These are phyloP conservation scores for Exophiala mesophila DNA, from an alignment of 2,329 filamentous ascomycete species.

Conservation along the genomic window DNA sequence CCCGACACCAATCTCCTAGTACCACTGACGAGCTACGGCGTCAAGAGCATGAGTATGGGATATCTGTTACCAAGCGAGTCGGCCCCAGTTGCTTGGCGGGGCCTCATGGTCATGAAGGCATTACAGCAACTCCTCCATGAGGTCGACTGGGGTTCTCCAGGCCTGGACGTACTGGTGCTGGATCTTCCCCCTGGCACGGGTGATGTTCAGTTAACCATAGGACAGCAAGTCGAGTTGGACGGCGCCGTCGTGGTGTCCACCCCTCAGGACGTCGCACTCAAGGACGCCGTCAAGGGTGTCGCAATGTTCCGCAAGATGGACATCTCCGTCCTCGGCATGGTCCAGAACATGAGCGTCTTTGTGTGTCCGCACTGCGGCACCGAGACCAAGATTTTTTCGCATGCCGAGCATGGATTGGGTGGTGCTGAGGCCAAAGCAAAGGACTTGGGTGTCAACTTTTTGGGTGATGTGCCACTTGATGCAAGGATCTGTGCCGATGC, in stretches of 20 bases:
- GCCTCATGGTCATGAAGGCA: constrained; percentile 96
- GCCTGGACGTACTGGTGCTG: constrained; percentile 77
- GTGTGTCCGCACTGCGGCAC: constrained; percentile 71
- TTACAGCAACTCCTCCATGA: constrained; percentile 92
- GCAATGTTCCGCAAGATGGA: constrained; percentile 87
- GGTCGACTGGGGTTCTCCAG: constrained; percentile 70
- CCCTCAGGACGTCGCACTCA: constrained; percentile 85
- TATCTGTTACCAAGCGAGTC: constrained; percentile 70
- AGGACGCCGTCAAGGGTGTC: constrained; percentile 86
- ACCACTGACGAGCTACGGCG: constrained; percentile 86
- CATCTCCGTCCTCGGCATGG: constrained; percentile 72
- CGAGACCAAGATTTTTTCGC: constrained; percentile 70
- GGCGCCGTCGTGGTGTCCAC: constrained; percentile 84
- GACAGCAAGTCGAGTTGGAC: constrained; percentile 85
- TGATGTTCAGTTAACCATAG: constrained; percentile 94
- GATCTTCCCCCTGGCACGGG: constrained; percentile 93
- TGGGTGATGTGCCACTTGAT: constrained; percentile 87
- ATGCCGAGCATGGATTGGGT: constrained; percentile 37
- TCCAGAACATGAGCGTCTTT: constrained; percentile 89
- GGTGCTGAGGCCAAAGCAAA: constrained; percentile 65
- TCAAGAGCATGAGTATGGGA: constrained; percentile 99
- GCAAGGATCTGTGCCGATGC: constrained; percentile 81
- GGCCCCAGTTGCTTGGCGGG: constrained; percentile 88
- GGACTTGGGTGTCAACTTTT: constrained; percentile 68
- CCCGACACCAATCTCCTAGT: constrained; percentile 70